Base-by-base conservation (phyloP, 306 rosid species). In the Prunus armeniaca region DNA sequence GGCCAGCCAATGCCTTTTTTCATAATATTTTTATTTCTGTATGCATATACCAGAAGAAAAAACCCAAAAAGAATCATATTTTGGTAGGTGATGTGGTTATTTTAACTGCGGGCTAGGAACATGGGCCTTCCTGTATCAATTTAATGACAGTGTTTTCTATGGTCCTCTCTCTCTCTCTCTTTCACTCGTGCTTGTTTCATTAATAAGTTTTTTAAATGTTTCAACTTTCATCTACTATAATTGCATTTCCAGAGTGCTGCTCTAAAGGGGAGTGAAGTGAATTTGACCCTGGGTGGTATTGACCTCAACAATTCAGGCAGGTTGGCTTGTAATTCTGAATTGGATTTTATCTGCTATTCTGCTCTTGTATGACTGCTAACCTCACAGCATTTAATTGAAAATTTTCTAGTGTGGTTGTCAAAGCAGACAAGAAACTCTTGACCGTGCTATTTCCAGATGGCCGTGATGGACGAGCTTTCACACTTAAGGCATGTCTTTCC, bases 271-370 rank as follows among this genome's bases (percentile, higher is more conserved):
- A 87, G 87, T 81, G 99, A 93, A 84, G 98, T 84, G 77, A 91
- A 96, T 87, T 86, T 96, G 88, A 96, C 97, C 74, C 97, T 96
- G 9, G 99, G 99, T 65, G 99, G 99, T 82, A 96, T 92, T 81
- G 99, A 96, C 76, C 99, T 96, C 96, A 96, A 96, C 96, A 96
- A 93, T 89, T 91, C 99, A 89, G 98, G 99, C 93, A 96, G 99
- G 99, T 96, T 88, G 88, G 98, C 89, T 87, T 84, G 84, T 79
- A 77, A 78, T 80, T 71, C 74, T 56, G 47, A 82, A 77, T 80
- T 79, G 67, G 45, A 54, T 34, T 34, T 60, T 64, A 46, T 51
- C 61, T 63, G 15, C 41, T 69, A 56, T 77, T 41, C n/a, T 78
- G 25, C 54, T 61, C 54, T 72, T 83, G 30, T 45, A 61, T 45